Percentiles rank a stretch among this genome's conserved stretches.
Evolutionary conservation across 164 flowering plant genomes (phyloP).

Genomic region (Umbilicus rupestris): DNA sequence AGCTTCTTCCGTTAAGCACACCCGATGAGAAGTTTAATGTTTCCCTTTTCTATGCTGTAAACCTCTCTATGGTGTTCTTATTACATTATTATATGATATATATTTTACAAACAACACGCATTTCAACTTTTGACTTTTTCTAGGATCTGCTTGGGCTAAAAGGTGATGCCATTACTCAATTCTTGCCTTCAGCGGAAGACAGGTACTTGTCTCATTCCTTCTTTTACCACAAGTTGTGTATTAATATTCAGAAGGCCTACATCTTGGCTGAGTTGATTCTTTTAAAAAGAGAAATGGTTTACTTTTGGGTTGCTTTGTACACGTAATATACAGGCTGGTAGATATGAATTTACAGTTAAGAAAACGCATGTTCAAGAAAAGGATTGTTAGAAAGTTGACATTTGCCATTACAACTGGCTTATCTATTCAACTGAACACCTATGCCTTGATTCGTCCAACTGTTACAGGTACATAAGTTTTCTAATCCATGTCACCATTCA

Average conservation of each 20-base stretch:
- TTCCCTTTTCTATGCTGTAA: constrained; percentile 68
- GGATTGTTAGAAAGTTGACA: constrained; percentile 56
- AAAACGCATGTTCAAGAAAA: constrained; percentile 77
- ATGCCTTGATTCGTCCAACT: constrained; percentile 91
- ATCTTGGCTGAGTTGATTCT: neutral
- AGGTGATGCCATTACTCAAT: constrained; percentile 44
- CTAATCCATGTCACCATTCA: neutral
- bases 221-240: neutral
- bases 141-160: constrained; percentile 79
- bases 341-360: constrained; percentile 77
- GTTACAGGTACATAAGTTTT: constrained; percentile 40
- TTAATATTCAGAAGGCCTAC: neutral
- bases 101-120: neutral
- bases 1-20: constrained; percentile 70
- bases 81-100: constrained; percentile 3
- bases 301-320: neutral
- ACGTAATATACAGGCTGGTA: constrained; percentile 39
- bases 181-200: constrained; percentile 51
- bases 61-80: constrained; percentile 14
- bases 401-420: constrained; percentile 55
- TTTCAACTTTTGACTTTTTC: constrained; percentile 5
- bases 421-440: constrained; percentile 74
- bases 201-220: constrained; percentile 27
- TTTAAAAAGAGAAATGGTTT: neutral
- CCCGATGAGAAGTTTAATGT: constrained; percentile 56